Conservation (phyloP, 495 filamentous ascomycete genomes). For the Trichoderma virens region DNA sequence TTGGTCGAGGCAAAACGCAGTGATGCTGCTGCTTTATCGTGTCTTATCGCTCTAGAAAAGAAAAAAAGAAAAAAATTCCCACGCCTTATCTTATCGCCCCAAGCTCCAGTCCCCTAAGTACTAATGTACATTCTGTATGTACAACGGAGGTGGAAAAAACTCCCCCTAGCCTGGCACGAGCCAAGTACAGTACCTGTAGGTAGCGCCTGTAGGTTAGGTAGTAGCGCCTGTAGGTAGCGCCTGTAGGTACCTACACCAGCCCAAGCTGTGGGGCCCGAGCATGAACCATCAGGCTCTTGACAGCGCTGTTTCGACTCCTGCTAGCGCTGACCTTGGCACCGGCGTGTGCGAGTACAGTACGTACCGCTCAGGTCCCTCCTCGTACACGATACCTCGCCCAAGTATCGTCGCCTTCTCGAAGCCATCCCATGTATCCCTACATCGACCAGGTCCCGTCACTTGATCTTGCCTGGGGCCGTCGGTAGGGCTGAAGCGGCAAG, state of each 20-base stretch:
- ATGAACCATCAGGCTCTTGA: no score
- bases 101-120: background rate
- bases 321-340: background rate
- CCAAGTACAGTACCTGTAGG: no score
- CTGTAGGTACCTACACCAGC: no score
- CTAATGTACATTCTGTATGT: no score
- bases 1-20: background rate
- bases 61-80: constrained; percentile 1
- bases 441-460: no score
- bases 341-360: background rate
- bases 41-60: background rate
- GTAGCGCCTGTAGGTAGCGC: no score
- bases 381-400: background rate
- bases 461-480: no score
- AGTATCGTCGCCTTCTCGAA: background rate
- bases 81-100: background rate
- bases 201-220: no score
- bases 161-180: no score
- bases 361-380: background rate
- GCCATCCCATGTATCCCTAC: no score
- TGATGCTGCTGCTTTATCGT: background rate
- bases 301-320: background rate
- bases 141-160: no score
- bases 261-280: no score
- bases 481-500: background rate